A percentile compares a stretch with the other conserved stretches of the same genome.
Evolutionary conservation across 2,329 filamentous ascomycete genomes (phyloP).

Genomic region (Epichloe sp.): DNA sequence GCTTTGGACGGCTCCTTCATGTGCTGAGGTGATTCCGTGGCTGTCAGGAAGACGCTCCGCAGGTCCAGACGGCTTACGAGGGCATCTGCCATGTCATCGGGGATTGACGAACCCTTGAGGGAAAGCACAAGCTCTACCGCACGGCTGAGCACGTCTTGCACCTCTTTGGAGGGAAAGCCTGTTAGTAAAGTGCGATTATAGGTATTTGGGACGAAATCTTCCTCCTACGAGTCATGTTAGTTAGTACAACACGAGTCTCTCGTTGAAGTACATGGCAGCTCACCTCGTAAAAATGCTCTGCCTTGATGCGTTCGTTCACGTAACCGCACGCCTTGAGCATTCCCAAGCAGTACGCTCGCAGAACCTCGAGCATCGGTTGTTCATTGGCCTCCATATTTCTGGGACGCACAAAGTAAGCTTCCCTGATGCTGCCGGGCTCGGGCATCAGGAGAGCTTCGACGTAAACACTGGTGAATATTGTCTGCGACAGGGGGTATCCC

Average conservation of each 20-base stretch:
- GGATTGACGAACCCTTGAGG: conserved; percentile 22
- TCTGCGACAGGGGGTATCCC: conserved; percentile 91
- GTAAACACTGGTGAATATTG: conserved; percentile 84
- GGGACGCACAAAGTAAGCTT: conserved; percentile 48
- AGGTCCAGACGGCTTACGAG: conserved; percentile 54
- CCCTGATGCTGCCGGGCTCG: conserved; percentile 46
- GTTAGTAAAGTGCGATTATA: conserved; percentile 70
- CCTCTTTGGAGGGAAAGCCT: conserved; percentile 41
- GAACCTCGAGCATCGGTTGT: conserved; percentile 44
- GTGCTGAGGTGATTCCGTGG: conserved; percentile 34
- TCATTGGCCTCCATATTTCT: conserved; percentile 15
- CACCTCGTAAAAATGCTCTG: conserved; percentile 87
- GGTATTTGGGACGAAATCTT: conserved; percentile 89
- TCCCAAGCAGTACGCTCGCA: conserved; percentile 77
- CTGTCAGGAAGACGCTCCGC: conserved; percentile 47
- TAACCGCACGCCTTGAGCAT: conserved; percentile 71
- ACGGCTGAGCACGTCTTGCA: conserved; percentile 40
- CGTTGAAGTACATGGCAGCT: not conserved
- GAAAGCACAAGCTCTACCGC: conserved; percentile 39
- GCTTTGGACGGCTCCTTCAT: conserved; percentile 32
- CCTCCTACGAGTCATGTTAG: conserved; percentile 45
- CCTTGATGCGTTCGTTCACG: conserved; percentile 63
- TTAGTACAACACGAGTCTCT: not conserved
- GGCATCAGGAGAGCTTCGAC: conserved; percentile 72
- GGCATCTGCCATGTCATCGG: conserved; percentile 34